phyloP scores from a whole-genome alignment of 2,329 filamentous ascomycete species.

The Venturia effusa region DNA sequence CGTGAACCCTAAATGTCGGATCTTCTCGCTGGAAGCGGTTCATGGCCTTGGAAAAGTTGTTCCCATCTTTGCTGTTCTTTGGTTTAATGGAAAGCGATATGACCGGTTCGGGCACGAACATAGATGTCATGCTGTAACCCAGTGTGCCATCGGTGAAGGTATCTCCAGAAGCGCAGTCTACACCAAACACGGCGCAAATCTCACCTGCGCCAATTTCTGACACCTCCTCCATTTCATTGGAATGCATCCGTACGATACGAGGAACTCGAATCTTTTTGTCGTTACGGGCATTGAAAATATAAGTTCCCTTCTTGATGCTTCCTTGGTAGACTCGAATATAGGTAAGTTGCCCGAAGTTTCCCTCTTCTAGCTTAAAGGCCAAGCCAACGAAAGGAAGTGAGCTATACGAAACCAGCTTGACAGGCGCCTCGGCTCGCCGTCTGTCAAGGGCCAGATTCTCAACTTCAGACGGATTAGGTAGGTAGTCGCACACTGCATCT shows the following conservation, averaged over 20 bases:
- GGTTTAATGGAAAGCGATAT: conserved; percentile 97
- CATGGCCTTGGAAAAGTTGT: conserved; percentile 97
- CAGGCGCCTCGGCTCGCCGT: conserved; percentile 63
- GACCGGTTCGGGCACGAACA: conserved; percentile 96
- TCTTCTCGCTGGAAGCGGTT: conserved; percentile 97
- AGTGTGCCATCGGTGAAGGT: conserved; percentile 93
- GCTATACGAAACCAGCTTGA: conserved; percentile 88
- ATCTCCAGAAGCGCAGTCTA: conserved; percentile 95
- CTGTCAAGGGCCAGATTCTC: conserved; percentile 83
- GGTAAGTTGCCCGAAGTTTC: conserved; percentile 94
- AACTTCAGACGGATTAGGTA: conserved; percentile 84
- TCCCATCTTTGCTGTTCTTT: conserved; percentile 81
- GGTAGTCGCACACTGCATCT: conserved; percentile 89
- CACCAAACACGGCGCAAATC: conserved; percentile 96
- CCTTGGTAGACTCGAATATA: conserved; percentile 99
- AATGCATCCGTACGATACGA: conserved; percentile 98
- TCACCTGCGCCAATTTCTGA: conserved; percentile 87
- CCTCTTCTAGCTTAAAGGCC: conserved; percentile 98
- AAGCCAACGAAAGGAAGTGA: conserved; percentile 87
- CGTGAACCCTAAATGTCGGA: conserved; percentile 89
- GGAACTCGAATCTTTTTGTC: conserved; percentile 96
- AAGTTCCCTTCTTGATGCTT: conserved; percentile 73
- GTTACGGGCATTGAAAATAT: conserved; percentile 86
- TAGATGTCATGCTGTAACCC: conserved; percentile 92
- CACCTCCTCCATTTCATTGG: conserved; percentile 98